Base-by-base conservation (phyloP, 202 grass and related monocot species). In the Bolboschoenoplectus hybrid region DNA sequence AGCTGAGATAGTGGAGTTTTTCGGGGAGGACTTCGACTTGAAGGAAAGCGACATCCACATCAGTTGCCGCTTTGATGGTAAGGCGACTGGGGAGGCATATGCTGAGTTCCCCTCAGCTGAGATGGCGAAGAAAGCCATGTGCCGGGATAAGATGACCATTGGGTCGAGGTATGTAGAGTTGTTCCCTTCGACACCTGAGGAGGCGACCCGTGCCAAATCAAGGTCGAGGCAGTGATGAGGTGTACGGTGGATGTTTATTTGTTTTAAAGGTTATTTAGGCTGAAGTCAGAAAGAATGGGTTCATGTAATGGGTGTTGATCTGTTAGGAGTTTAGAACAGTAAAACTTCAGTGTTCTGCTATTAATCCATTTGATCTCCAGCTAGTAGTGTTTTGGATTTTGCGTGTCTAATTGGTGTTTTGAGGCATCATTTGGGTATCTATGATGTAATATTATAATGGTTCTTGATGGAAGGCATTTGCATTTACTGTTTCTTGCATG, bases 101-200 rank as follows among this genome's bases (percentile, higher is more conserved):
- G 95, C 89, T 0, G 95, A 98, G 86, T 98, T 98, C 39, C 88
- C 89, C 1, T 93, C 90, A 3, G 87, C 89, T 34, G 95, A 98
- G 65, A 75, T 91, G 39, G 93, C 95, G 0, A 98, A 93, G 87
- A 93, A 92, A 2, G 95, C 95, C 34, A 98, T 98, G 93, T 86
- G 91, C 83, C 92, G 94, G 84, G 95, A 98, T 60, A 95, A 98
- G 90, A 98, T 93, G 93, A 98, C 87, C 16, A 98, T 98, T 10
- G 91, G 95, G 52, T 91, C 91, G 1, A 91, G 95, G 86, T 95
- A 98, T 0, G 91, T 98, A 62, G 93, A 98, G 82, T 88, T 98
- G 89, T 98, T 98, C 78, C 90, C 95, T 1, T 93, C 93, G 0
- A 94, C 88, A 7, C 85, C 66, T 1, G 95, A 95, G 75, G 95